Percentiles rank a stretch among this genome's conserved stretches.
These are phyloP conservation scores for Schizopora paradoxa DNA, from an alignment of 1,284 basidiomycete genomes.

Conservation along the genomic window DNA sequence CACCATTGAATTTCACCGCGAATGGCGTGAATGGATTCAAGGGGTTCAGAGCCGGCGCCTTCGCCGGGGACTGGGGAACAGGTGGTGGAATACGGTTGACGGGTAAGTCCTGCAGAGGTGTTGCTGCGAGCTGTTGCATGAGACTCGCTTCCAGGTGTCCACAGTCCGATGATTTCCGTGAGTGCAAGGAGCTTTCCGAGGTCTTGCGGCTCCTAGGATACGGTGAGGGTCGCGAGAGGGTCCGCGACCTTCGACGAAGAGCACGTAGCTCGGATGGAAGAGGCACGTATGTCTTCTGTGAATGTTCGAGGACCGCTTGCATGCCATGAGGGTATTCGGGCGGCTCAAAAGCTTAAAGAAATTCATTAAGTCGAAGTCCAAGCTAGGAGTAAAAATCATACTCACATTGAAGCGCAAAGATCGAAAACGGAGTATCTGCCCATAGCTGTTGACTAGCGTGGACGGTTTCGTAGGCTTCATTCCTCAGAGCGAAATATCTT, in stretches of 20 bases:
- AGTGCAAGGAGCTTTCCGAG: conserved; percentile 36
- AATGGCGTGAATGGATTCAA: conserved; percentile 41
- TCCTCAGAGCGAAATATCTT: conserved; percentile 61
- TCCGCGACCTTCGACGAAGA: conserved; percentile 56
- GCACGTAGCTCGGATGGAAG: conserved; percentile 63
- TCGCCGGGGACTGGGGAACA: conserved; percentile 27
- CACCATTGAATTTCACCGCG: conserved; percentile 25
- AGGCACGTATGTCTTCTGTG: conserved; percentile 60
- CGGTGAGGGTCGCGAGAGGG: conserved; percentile 63
- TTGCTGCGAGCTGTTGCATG: conserved; percentile 13
- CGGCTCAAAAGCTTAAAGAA: conserved; percentile 57
- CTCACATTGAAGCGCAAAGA: conserved; percentile 69
- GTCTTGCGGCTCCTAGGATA: conserved; percentile 49
- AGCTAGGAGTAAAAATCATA: conserved; percentile 17
- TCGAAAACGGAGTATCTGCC: conserved; percentile 67
- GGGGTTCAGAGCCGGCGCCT: conserved; percentile 33
- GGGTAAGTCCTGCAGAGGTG: conserved; percentile 28
- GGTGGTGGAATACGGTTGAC: conserved; percentile 35
- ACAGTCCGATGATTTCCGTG: conserved; percentile 30
- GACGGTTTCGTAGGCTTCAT: conserved; percentile 64
- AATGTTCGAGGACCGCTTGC: conserved; percentile 67
- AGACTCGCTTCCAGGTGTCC: conserved; percentile 19
- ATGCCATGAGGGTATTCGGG: conserved; percentile 59
- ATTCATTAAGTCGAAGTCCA: conserved; percentile 13
- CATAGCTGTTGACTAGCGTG: conserved; percentile 60